Percentiles rank a stretch among this genome's conserved stretches.
Evolutionary conservation across 2,329 filamentous ascomycete species (phyloP).

Genomic region (Tolypocladium guangdongense): DNA sequence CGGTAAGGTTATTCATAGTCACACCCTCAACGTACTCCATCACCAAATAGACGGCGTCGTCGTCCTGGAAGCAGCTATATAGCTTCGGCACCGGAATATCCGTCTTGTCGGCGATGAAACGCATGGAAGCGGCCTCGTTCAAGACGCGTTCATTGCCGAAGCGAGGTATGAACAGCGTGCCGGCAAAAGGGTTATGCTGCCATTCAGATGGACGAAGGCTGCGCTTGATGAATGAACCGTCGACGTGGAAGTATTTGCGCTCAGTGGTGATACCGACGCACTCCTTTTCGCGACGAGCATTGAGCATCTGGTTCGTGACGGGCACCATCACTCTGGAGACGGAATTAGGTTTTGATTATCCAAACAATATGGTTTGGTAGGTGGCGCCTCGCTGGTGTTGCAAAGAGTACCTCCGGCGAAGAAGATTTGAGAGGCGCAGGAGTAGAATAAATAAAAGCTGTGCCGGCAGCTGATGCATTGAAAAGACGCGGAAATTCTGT

Average conservation of each 20-base stretch:
- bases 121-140: slow-evolving; percentile 8
- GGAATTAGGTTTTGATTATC: too few species aligned
- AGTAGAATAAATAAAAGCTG: too few species aligned
- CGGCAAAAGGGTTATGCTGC: slow-evolving; percentile 2
- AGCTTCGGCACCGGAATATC: slow-evolving; percentile 10
- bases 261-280: slow-evolving; percentile 3
- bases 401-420: too few species aligned
- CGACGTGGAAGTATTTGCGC: slow-evolving; percentile 5
- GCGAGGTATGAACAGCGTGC: slow-evolving; percentile 3
- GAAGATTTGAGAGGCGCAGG: too few species aligned
- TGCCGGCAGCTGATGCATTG: too few species aligned
- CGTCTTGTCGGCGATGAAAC: slow-evolving; percentile 8
- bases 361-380: too few species aligned
- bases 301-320: slow-evolving; percentile 5
- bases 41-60: slow-evolving; percentile 2
- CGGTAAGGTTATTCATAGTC: neutral
- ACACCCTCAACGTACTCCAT: slow-evolving; percentile 4
- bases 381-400: too few species aligned
- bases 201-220: slow-evolving; percentile 5
- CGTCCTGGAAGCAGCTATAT: slow-evolving; percentile 6
- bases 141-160: slow-evolving; percentile 8
- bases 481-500: too few species aligned
- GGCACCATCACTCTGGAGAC: slow-evolving; percentile 3
- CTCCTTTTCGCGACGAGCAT: slow-evolving; percentile 2
- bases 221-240: slow-evolving; percentile 1